Evolutionary conservation across 805 yeast genomes (phyloP), one percentile per base, ranked within the genome.

Genomic region (Grigorovia humatica): DNA sequence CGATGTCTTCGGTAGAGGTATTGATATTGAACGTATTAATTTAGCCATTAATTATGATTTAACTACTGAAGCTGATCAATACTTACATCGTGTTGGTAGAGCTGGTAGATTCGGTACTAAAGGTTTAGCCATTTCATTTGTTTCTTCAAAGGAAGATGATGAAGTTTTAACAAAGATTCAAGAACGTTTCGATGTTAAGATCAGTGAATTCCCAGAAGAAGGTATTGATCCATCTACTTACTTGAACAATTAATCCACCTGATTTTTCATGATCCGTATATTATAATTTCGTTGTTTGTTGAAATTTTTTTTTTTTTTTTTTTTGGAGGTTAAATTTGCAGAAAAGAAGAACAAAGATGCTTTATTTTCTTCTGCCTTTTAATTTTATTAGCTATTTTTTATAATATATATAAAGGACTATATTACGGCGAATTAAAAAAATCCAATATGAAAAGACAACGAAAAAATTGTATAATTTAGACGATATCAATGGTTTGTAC

Each of bases 91-190:
- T 77, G 99, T 91, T 57, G 99, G 99, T 68, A 89, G 99, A 82
- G 99, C 99, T 61, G 99, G 99, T 75, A 90, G 99, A 80, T 91
- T 91, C 65, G 99, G 99, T 77, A 91, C 99, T 69, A 91, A 91
- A 77, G 99, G 99, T 76, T 82, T 93, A 64, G 95, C 97, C 50
- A 79, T 93, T 53, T 88, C 96, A 44, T 87, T 91, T 59, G 93
- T 93, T 51, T 77, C 93, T 44, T 77, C 83, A 53, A 85, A 82
- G 63, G 91, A 83, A 57, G 99, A 93, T 68, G 89, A 88, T 72
- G 88, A 84, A 73, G 86, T 90, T 44, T 78, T 93, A 70, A 85
- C 79, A 65, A 85, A 88, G 74, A 93, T 93, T 68, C 99, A 93
- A 77, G 95, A 88, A 62, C 83, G 98, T 75, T 93, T 93, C 73